Evolutionary conservation across 345 rosid species (phyloP).

Genomic region (Hevea brasiliensis): DNA sequence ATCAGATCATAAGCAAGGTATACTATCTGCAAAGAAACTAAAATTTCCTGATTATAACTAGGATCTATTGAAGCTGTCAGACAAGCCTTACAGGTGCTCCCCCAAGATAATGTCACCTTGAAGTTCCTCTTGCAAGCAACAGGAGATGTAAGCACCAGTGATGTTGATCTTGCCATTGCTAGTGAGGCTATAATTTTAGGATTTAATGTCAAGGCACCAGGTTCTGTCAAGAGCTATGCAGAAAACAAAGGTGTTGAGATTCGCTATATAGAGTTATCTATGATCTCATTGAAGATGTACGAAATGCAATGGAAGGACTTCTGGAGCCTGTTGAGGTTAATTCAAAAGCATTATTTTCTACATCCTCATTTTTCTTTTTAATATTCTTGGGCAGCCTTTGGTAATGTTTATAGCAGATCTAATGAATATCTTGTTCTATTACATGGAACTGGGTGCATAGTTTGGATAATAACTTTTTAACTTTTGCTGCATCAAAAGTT

Average conservation of each 20-base stretch:
- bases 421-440: not conserved
- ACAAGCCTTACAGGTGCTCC: slow-evolving; percentile 90
- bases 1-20: not conserved
- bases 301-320: slow-evolving; percentile 99
- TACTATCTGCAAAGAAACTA: slow-evolving; percentile 12
- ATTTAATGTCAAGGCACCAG: slow-evolving; percentile 76
- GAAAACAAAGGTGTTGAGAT: slow-evolving; percentile 93
- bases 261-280: slow-evolving; percentile 86
- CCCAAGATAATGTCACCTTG: slow-evolving; percentile 84
- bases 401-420: no score
- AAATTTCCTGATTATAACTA: slow-evolving; percentile 36
- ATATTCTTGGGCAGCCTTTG: no score
- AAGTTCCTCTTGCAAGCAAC: slow-evolving; percentile 89
- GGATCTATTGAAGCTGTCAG: slow-evolving; percentile 96
- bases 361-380: not conserved
- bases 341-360: slow-evolving; percentile 21
- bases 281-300: slow-evolving; percentile 88
- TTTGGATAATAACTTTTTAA: not conserved
- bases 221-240: slow-evolving; percentile 78
- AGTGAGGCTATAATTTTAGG: slow-evolving; percentile 86
- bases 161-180: slow-evolving; percentile 90
- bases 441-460: not conserved
- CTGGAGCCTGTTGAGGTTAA: slow-evolving; percentile 81
- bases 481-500: not conserved
- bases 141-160: slow-evolving; percentile 86